These are phyloP conservation scores for Chaetomium sp. DNA, from an alignment of 2,329 filamentous ascomycete genomes.

Conservation along the genomic window DNA sequence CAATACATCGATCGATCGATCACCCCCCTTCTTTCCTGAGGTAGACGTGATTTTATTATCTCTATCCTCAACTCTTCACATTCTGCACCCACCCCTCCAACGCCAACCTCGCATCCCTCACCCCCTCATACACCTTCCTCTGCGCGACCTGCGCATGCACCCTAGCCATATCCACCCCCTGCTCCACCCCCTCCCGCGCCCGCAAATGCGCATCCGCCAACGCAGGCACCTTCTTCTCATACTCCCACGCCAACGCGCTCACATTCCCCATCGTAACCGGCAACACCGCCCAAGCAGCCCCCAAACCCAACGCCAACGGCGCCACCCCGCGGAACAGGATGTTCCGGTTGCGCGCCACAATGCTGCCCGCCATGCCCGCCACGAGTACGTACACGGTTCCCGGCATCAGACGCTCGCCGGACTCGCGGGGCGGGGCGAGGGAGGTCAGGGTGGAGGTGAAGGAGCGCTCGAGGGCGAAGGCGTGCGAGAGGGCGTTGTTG, in stretches of 20 bases:
- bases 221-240: constrained; percentile 81
- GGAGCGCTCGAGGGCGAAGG: constrained; percentile 78
- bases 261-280: constrained; percentile 89
- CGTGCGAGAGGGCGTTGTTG: constrained; percentile 73
- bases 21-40: neutral
- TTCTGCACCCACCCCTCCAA: constrained; percentile 89
- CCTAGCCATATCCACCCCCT: constrained; percentile 66
- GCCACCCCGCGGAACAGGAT: constrained; percentile 70
- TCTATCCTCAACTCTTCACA: constrained; percentile 54
- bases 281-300: constrained; percentile 75
- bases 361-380: constrained; percentile 88
- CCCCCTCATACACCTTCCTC: constrained; percentile 72
- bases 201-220: constrained; percentile 74
- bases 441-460: constrained; percentile 87
- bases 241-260: constrained; percentile 79
- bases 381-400: constrained; percentile 89
- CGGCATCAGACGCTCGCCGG: constrained; percentile 82
- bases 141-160: constrained; percentile 66
- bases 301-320: constrained; percentile 73
- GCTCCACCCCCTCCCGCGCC: constrained; percentile 60
- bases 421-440: constrained; percentile 77
- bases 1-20: neutral
- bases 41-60: constrained; percentile 16
- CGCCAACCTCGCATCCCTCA: constrained; percentile 65
- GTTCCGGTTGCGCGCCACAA: constrained; percentile 81